Base-by-base conservation (phyloP, 2,329 filamentous ascomycete species). In the Didymella sp. region DNA sequence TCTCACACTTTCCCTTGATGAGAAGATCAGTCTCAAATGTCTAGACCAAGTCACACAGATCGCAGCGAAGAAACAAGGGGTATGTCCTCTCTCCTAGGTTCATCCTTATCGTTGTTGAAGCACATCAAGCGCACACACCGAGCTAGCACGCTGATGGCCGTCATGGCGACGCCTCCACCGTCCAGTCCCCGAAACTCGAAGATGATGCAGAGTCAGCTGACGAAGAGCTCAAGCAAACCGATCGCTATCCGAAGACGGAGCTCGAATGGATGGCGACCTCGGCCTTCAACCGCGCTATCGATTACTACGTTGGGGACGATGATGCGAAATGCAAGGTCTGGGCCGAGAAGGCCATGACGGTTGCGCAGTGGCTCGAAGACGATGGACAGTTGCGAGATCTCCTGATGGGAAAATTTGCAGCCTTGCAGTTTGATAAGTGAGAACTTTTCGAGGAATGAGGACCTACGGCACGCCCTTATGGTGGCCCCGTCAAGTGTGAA, bases 211-310 rank as follows among this genome's bases (percentile, higher is more conserved):
- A 52, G 22, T 41, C 45, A 45, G 55, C 72, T 75, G 58, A 76
- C 62, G 31, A 53, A 28, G 49, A 51, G 13, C 21, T 13, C 13
- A 65, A 73, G 67, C 61, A 66, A 81, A 78, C 75, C 68, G 70
- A 77, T 1, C 72, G 76, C 1, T 91, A 91, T 68, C 89, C 90
- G 0, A 66, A 77, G 0, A 81, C 84, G 3, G 91, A 95, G 69
- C 76, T 93, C 1, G 87, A 92, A 67, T 95, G 89, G 88, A 82
- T 95, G n/a, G 85, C 86, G 0, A 84, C 85, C 1, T 86, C 82
- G 6, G 52, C 62, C 3, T 75, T 71, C 57, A 93, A 93, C 63
- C 86, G 87, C 58, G 87, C 84, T 0, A 79, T 92, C 5, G 89
- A 92, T 66, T 80, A 85, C 80, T 33, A 64, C 44, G 37, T 73